Base-by-base conservation (phyloP, 2,329 filamentous ascomycete genomes). In the Colletotrichum sp. region DNA sequence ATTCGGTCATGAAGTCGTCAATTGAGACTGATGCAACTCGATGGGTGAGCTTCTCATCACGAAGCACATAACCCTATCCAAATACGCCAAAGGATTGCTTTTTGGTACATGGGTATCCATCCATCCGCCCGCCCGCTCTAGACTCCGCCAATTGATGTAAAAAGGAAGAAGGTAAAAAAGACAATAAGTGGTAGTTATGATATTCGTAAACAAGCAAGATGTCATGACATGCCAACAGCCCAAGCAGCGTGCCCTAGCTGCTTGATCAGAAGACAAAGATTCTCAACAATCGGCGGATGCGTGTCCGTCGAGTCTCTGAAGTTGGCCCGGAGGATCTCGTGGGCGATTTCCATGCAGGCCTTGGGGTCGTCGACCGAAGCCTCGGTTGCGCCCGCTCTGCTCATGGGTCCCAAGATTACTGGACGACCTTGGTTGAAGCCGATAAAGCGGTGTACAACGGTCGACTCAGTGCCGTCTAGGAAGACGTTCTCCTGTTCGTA, bases 251-350 rank as follows among this genome's bases (percentile, higher is more conserved):
- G 86, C 6, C 89, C 89, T 68, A 94, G 82, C 77, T 92, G 91
- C 77, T 89, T 89, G 79, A 95, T 89, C 78, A 95, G 83, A 61
- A 91, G 88, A 61, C 92, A 89, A 64, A 95, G 81, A 76, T 94
- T 94, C 78, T 94, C 92, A 2, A 94, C 92, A 60, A 95, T 87
- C 1, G 92, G 89, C 15, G 93, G 91, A 74, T 88, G 78, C 9
- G 83, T 81, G 34, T 88, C 87, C 34, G 85, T 83, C 1, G 83
- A 84, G 2, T 82, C 83, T 16, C 82, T 78, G 74, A 88, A 91
- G 81, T 93, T 92, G 52, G 85, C 82, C 36, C 86, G 84, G 76
- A 95, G 85, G 12, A 93, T 84, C 48, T 90, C 87, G 69, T 92
- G 88, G 4, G 90, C 87, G 24, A 91, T 83, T 18, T 89, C 87